Base-by-base conservation (phyloP, 305 asterid genomes). In the Fraxinus baroniana region DNA sequence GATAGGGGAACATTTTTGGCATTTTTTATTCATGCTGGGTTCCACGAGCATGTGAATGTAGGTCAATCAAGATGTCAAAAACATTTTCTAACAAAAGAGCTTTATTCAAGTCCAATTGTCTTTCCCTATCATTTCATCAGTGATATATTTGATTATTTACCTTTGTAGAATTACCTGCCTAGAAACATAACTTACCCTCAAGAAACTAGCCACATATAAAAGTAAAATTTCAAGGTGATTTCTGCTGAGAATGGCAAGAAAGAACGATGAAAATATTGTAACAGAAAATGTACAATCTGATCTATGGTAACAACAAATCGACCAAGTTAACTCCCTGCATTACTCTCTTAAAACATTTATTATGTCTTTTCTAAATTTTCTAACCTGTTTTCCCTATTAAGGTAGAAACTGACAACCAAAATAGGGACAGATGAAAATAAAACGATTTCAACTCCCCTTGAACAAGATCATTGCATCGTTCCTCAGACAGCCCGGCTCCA, bases 311-410 rank as follows among this genome's bases (percentile, higher is more conserved):
- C 18, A 10, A 30, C 7, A 26, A 22, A 66, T 24, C 0, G 36
- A 66, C 18, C 17, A 66, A 70, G 75, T 28, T 10, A 26, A 28
- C 36, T 70, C 39, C 33, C 30, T 13, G 83, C 86, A 79, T 74
- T 7, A 74, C 36, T 64, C 22, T 37, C 35, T 72, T 72, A 41
- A 77, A 66, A 66, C 73, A 66, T 66, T 33, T 41, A 46, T 81
- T 64, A 74, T 30, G 55, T 66, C 57, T 75, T 68, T 74, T 30
- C 35, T 30, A 13, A 30, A 3, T 52, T 68, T 75, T 83, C 60
- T 72, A 80, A 35, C 52, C 66, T 39, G 13, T 26, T 76, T 77
- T 33, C 82, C 52, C 64, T 24, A 30, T 68, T 24, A 37, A 20
- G 55, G 78, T 26, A 77, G 28, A 76, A 76, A 46, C 41, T 13